phyloP scores from a whole-genome alignment of 805 yeast species.

The Wickerhamiella galacta region DNA sequence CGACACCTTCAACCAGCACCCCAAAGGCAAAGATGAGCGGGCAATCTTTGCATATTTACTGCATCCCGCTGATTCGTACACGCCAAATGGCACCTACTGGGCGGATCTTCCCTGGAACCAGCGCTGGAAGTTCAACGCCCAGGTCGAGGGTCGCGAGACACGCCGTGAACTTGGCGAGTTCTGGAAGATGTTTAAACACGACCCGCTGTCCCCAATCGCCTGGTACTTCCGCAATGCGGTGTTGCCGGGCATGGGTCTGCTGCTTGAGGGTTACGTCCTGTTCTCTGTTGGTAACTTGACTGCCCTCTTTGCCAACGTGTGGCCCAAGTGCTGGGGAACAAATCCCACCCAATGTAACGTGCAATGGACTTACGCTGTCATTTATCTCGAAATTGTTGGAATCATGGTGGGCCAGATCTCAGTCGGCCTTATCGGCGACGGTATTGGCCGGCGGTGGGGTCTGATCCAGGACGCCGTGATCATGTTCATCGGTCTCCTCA shows the following conservation, averaged over 20 bases:
- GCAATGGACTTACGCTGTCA: slow-evolving; percentile 23
- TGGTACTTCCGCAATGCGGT: slow-evolving; percentile 24
- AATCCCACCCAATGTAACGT: slow-evolving; percentile 18
- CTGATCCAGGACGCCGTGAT: slow-evolving; percentile 41
- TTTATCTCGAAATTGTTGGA: slow-evolving; percentile 26
- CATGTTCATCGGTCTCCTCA: slow-evolving; percentile 37
- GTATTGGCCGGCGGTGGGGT: slow-evolving; percentile 45
- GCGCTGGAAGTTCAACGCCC: slow-evolving; percentile 17
- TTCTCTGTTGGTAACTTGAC: slow-evolving; percentile 24
- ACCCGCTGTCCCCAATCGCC: slow-evolving; percentile 22
- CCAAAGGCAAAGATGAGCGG: slow-evolving; percentile 20
- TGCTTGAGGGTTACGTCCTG: slow-evolving; percentile 24
- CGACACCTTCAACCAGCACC: slow-evolving; percentile 13
- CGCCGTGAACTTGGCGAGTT: slow-evolving; percentile 15
- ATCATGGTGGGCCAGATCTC: slow-evolving; percentile 45
- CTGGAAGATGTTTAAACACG: slow-evolving; percentile 17
- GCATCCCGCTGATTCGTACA: slow-evolving; percentile 22
- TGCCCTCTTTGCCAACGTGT: slow-evolving; percentile 19
- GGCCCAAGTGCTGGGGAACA: slow-evolving; percentile 25
- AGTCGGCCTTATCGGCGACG: slow-evolving; percentile 42
- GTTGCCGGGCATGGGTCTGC: slow-evolving; percentile 25
- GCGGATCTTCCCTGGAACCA: slow-evolving; percentile 22
- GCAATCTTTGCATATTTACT: slow-evolving; percentile 20
- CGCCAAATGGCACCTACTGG: slow-evolving; percentile 24
- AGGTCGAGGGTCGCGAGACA: slow-evolving; percentile 18